Evolutionary conservation across 345 rosid genomes (phyloP).

Genomic region (Bruguiera sexangula): DNA sequence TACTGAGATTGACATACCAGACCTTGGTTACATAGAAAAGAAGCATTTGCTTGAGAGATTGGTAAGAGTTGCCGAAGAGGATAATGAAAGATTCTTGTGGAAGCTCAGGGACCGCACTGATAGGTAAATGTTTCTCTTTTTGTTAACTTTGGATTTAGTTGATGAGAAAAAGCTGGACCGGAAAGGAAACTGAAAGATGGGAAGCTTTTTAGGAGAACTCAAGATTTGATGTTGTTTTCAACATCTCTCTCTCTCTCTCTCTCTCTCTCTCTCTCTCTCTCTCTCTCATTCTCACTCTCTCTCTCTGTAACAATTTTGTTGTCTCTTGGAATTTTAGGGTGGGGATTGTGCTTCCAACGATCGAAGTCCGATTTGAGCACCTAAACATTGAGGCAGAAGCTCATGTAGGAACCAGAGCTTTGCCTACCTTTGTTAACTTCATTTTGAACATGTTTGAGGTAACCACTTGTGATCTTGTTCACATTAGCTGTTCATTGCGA

Average conservation of each 20-base stretch:
- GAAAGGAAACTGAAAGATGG: too few relatives aligned
- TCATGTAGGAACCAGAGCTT: constrained; percentile 57
- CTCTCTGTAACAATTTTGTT: background rate
- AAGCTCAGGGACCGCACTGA: constrained; percentile 16
- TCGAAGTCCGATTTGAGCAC: constrained; percentile 50
- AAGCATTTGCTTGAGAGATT: constrained; percentile 13
- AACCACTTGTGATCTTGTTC: background rate
- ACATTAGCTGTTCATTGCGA: too few relatives aligned
- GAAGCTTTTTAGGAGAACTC: too few relatives aligned
- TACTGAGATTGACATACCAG: constrained; percentile 18
- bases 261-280: too few relatives aligned
- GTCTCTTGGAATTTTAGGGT: constrained; percentile 32
- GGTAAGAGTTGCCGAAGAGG: constrained; percentile 13
- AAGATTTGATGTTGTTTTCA: too few relatives aligned
- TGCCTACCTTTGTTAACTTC: constrained; percentile 55
- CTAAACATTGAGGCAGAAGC: constrained; percentile 51
- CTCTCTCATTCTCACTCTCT: too few relatives aligned
- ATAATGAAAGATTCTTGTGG: constrained; percentile 18
- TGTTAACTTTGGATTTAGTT: background rate
- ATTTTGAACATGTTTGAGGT: constrained; percentile 46
- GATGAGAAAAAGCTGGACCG: too few relatives aligned
- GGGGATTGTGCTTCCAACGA: constrained; percentile 41
- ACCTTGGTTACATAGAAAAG: constrained; percentile 20
- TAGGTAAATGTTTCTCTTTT: background rate
- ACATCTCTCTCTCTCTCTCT: too few relatives aligned